Conservation (phyloP, 352 stramenopile genomes). For the Phytophthora brassicae region DNA sequence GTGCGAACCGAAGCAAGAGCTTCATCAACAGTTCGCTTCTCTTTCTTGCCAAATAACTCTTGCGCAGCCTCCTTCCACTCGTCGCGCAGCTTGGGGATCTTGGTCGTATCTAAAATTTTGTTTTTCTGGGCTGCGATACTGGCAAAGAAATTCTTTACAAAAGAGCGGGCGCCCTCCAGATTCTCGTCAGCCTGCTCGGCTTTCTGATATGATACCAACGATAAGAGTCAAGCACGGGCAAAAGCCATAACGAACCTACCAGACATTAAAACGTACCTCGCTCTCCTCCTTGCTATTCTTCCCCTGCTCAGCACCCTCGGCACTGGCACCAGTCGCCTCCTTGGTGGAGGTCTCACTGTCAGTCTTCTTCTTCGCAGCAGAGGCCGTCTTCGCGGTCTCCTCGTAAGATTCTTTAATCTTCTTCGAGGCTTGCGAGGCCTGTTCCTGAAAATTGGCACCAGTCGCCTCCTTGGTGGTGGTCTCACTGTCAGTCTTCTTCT, state of each 20-base stretch:
- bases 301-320: slow-evolving; percentile 15
- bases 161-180: slow-evolving; percentile 43
- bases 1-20: slow-evolving; percentile 70
- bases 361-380: neutral
- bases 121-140: slow-evolving; percentile 50
- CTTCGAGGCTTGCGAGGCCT: slow-evolving; percentile 57
- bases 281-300: slow-evolving; percentile 10
- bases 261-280: slow-evolving; percentile 20
- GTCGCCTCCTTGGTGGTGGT: no score
- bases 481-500: slow-evolving; percentile 26
- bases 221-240: neutral
- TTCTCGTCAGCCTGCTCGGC: slow-evolving; percentile 31
- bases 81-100: slow-evolving; percentile 49
- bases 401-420: slow-evolving; percentile 66
- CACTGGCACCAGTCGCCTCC: slow-evolving; percentile 8
- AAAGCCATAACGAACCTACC: neutral
- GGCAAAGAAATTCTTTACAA: slow-evolving; percentile 63
- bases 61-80: slow-evolving; percentile 73
- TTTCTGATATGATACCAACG: slow-evolving; percentile 16
- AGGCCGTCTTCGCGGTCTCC: slow-evolving; percentile 31
- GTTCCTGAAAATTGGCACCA: slow-evolving; percentile 54
- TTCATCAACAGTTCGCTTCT: slow-evolving; percentile 77
- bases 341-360: slow-evolving; percentile 1
- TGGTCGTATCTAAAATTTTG: slow-evolving; percentile 62
- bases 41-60: slow-evolving; percentile 77